phyloP scores from a whole-genome alignment of 2,329 filamentous ascomycete genomes.

The Pseudopyrenochaeta lycopersici region DNA sequence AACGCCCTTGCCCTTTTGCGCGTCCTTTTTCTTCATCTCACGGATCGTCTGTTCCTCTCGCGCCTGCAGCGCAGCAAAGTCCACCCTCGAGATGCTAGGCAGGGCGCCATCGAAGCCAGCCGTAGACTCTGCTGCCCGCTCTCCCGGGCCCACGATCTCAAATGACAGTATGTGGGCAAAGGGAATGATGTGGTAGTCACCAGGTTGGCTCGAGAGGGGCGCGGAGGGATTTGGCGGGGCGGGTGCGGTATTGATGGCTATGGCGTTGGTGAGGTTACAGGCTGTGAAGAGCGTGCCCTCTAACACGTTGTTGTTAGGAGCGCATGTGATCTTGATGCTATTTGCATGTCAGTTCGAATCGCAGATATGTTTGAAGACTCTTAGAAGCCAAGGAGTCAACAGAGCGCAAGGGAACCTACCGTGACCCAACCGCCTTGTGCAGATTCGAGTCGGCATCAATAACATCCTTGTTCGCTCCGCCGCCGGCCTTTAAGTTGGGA shows the following conservation, averaged over 20 bases:
- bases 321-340: constrained; percentile 68
- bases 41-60: constrained; percentile 65
- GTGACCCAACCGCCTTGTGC: constrained; percentile 68
- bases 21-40: constrained; percentile 65
- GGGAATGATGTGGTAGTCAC: constrained; percentile 69
- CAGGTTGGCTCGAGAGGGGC: constrained; percentile 51
- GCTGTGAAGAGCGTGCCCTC: constrained; percentile 71
- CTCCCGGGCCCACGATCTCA: constrained; percentile 57
- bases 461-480: constrained; percentile 53
- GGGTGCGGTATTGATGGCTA: constrained; percentile 67
- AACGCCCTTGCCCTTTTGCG: constrained; percentile 68
- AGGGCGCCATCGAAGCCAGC: constrained; percentile 56
- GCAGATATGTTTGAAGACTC: not conserved
- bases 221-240: constrained; percentile 54
- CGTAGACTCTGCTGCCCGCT: constrained; percentile 45
- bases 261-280: constrained; percentile 67
- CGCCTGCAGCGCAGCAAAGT: constrained; percentile 62
- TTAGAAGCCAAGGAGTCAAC: not conserved
- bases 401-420: constrained; percentile 55
- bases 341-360: constrained; percentile 19
- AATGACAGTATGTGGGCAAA: constrained; percentile 67
- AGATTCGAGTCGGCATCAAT: constrained; percentile 63
- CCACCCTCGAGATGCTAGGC: constrained; percentile 60
- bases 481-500: constrained; percentile 54
- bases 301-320: constrained; percentile 60